Base-by-base conservation (phyloP, 2,329 filamentous ascomycete genomes). In the Colletotrichum simmondsii region DNA sequence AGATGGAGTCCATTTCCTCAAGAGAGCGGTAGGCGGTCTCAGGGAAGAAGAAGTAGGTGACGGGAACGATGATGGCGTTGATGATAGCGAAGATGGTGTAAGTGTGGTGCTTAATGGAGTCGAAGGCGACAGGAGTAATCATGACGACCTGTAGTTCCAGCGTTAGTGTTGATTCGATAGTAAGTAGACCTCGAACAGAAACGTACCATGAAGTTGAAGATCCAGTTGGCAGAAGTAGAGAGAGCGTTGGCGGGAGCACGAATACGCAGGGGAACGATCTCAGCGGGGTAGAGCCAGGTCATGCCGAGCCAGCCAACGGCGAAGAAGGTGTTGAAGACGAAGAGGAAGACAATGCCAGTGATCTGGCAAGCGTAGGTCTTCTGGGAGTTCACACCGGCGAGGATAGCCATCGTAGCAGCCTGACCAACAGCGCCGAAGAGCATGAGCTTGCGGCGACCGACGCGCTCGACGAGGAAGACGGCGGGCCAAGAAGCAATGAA, bases 371-470 rank as follows among this genome's bases (percentile, higher is more conserved):
- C 65, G 7, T 72, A 78, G 0, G 78, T 75, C 19, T 75, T 72
- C 7, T 75, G 77, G 4, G 82, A 81, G 67, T 83, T 82, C 12
- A 81, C 83, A 42, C 86, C 85, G 0, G 87, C 85, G 49, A 91
- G 84, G 49, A 94, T 86, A 2, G 91, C 88, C 92, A 94, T 94
- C 64, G 89, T 90, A 2, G 87, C 78, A 49, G 90, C 90, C 84
- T 92, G 91, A 88, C 78, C 91, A 32, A 88, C 82, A 0, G 90
- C 90, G 65, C 92, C 92, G 74, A 94, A 89, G 22, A 95, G 82
- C 92, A 95, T 94, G 73, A 95, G 87, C 77, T 89, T 89, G 22
- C 93, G 88, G 32, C 93, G 90, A 12, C 92, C 92, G 4, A 92
- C 89, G 2, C 89, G 87, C 80, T 93, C 91, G 49, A 93, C 90